Evolutionary conservation across 257 asterid species (phyloP), one percentile per base, ranked within the genome.

Genomic region (Mitragyna speciosa): DNA sequence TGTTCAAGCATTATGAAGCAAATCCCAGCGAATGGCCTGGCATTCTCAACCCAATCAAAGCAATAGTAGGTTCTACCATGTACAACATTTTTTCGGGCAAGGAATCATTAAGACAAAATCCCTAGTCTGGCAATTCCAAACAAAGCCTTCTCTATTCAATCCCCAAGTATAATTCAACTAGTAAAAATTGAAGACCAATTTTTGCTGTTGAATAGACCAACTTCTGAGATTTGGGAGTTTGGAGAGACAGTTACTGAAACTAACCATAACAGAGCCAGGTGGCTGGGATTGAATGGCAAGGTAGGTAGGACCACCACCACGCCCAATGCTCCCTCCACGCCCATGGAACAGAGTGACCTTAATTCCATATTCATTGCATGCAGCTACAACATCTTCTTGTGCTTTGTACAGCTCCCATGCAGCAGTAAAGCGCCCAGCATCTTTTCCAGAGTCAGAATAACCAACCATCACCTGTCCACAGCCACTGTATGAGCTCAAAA

Each of bases 351-450:
- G 88, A 76, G 99, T 95, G 69, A 92, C 90, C 85, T 95, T 95
- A 80, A 95, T 93, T 67, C 95, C 97, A 75, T 76, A 91, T 73
- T 90, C 97, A 45, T 90, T 93, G 86, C 99, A 95, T 36, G 97
- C 99, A 82, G 97, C 97, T 39, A 90, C 92, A 67, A 95, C 98
- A 76, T 93, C 99, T 85, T 93, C 98, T 83, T 95, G 99, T 72
- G 99, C 99, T 90, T 95, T 95, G 87, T 95, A 95, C 36, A 95
- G 97, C 84, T 95, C 99, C 99, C 98, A 95, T 7, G 99, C 99
- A 76, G 98, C 99, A 33, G 91, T 84, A 73, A 95, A 93, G 67
- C 98, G 98, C 24, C 98, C 98, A 49, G 98, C 98, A 84, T 95
- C 98, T 88, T 95, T 95, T 43, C 98, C 98, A 20, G 98, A 95